phyloP scores from a whole-genome alignment of 495 filamentous ascomycete species.

The Durotheca rogersii region DNA sequence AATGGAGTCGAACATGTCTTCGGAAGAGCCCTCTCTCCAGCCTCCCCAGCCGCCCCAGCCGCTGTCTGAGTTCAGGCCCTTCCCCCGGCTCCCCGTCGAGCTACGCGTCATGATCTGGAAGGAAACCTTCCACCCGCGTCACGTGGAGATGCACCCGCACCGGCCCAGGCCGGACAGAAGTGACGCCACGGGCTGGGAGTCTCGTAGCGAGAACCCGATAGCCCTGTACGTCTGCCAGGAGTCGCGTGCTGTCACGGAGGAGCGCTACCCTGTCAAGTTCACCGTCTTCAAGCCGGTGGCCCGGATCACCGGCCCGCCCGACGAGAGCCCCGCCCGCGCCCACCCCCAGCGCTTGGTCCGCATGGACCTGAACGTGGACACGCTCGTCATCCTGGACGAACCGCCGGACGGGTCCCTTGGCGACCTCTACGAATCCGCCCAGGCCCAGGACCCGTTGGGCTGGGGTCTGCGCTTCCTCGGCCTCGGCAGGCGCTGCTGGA shows the following conservation, averaged over 20 bases:
- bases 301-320: too few species aligned
- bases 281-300: constrained; percentile 31
- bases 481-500: constrained; percentile 6
- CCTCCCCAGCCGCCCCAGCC: neutral
- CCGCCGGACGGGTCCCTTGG: constrained; percentile 22
- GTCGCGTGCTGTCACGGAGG: constrained; percentile 33
- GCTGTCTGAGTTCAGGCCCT: constrained; percentile 25
- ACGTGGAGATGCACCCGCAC: constrained; percentile 38
- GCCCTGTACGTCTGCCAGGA: constrained; percentile 36
- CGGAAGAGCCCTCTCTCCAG: too few species aligned
- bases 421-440: constrained; percentile 14
- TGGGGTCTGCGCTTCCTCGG: constrained; percentile 6
- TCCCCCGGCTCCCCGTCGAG: constrained; percentile 40
- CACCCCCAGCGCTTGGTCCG: constrained; percentile 31
- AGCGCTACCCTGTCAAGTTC: constrained; percentile 35
- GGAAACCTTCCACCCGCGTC: constrained; percentile 33
- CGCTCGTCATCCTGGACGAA: constrained; percentile 34
- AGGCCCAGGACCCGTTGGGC: neutral
- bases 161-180: neutral
- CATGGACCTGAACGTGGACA: constrained; percentile 33
- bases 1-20: constrained; percentile 5
- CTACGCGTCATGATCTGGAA: constrained; percentile 42
- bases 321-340: neutral
- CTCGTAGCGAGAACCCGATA: constrained; percentile 36
- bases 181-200: constrained; percentile 30